These are phyloP conservation scores for California macrophylla DNA, from an alignment of 441 rosid genomes.

Conservation along the genomic window DNA sequence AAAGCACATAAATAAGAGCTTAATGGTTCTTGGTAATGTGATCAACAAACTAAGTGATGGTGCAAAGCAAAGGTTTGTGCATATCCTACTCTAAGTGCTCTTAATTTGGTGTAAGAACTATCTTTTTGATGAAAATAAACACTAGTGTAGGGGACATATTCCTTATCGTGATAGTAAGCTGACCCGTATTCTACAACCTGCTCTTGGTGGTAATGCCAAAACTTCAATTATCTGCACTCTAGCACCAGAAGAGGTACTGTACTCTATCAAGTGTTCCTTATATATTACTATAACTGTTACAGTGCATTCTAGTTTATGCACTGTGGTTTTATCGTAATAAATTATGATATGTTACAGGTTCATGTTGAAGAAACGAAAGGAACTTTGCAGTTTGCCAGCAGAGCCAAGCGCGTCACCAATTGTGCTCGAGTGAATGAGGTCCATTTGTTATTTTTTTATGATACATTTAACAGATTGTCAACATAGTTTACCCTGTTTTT, in stretches of 20 bases:
- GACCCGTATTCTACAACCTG: slow-evolving; percentile 94
- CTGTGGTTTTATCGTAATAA: slow-evolving; percentile 14
- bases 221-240: slow-evolving; percentile 87
- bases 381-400: slow-evolving; percentile 82
- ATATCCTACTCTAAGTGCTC: slow-evolving; percentile 11
- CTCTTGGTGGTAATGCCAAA: slow-evolving; percentile 92
- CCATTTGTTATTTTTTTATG: slow-evolving; percentile 16
- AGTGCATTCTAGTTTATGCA: background rate
- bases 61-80: slow-evolving; percentile 55
- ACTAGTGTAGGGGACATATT: slow-evolving; percentile 64
- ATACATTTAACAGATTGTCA: slow-evolving; percentile 9
- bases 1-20: slow-evolving; percentile 86
- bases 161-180: slow-evolving; percentile 96
- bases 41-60: slow-evolving; percentile 82
- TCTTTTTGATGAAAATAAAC: slow-evolving; percentile 12
- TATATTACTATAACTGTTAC: background rate
- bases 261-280: slow-evolving; percentile 5
- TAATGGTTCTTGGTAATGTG: slow-evolving; percentile 91
- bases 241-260: slow-evolving; percentile 94
- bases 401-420: slow-evolving; percentile 87
- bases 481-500: background rate
- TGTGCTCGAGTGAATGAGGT: slow-evolving; percentile 96
- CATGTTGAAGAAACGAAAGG: slow-evolving; percentile 93
- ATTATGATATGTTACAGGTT: slow-evolving; percentile 33
- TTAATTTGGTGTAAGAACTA: background rate